Percentiles rank a stretch among this genome's conserved stretches.
Evolutionary conservation across 169 alveolate species (phyloP).

Genomic region (Plasmodium fragile): DNA sequence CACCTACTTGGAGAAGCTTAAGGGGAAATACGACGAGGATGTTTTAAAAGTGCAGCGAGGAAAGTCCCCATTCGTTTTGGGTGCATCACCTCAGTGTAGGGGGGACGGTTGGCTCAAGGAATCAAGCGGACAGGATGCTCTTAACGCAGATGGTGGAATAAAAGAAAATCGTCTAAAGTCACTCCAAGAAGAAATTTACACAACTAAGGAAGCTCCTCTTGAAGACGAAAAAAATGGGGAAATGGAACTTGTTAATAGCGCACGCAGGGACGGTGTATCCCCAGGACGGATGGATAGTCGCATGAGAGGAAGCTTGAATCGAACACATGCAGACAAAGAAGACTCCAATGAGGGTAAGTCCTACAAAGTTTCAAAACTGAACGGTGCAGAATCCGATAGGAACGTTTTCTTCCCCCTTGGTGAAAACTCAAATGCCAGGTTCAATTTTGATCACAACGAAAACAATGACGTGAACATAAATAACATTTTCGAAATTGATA

Average conservation of each 20-base stretch:
- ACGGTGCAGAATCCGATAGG: background rate
- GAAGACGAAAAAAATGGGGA: background rate
- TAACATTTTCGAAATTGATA: constrained; percentile 67
- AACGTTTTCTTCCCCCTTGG: background rate
- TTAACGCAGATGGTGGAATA: background rate
- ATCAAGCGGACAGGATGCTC: background rate
- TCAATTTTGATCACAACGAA: constrained; percentile 14
- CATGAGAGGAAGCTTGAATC: background rate
- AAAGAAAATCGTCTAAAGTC: background rate
- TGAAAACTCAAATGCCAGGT: background rate
- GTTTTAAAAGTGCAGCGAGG: background rate
- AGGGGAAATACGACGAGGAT: constrained; percentile 44
- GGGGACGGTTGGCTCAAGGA: background rate
- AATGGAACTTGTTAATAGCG: background rate
- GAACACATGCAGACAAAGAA: background rate
- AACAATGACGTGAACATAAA: constrained; percentile 45
- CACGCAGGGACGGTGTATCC: background rate
- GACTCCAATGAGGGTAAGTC: background rate
- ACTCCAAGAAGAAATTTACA: background rate
- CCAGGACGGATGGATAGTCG: background rate
- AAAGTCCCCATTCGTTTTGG: background rate
- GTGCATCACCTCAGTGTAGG: background rate
- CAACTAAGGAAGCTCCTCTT: background rate
- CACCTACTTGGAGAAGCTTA: constrained; percentile 38
- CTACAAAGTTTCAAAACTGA: background rate